These are phyloP conservation scores for Alternaria sp. DNA, from an alignment of 2,329 filamentous ascomycete species.

Conservation along the genomic window DNA sequence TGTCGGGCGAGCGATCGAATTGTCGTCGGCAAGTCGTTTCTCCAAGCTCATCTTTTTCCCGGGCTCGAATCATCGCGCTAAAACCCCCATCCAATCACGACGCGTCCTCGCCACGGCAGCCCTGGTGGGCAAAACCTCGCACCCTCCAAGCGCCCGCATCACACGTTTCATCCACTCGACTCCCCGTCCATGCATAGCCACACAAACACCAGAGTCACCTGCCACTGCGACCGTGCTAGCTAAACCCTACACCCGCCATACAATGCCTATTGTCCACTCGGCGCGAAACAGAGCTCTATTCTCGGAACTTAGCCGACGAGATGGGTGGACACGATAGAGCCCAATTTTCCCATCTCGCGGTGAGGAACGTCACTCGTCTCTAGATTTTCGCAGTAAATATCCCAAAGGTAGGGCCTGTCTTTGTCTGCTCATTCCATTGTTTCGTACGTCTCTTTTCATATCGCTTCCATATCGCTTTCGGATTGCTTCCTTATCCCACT, in stretches of 20 bases:
- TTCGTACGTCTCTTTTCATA: slow-evolving; percentile 8
- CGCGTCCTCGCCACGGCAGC: slow-evolving; percentile 22
- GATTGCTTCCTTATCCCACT: background rate
- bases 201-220: slow-evolving; percentile 35
- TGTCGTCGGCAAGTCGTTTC: slow-evolving; percentile 23
- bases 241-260: slow-evolving; percentile 21
- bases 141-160: slow-evolving; percentile 42
- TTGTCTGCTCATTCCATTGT: slow-evolving; percentile 15
- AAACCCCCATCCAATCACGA: slow-evolving; percentile 41
- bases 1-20: slow-evolving; percentile 21
- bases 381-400: slow-evolving; percentile 30
- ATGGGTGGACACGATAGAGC: slow-evolving; percentile 23
- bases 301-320: slow-evolving; percentile 32
- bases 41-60: slow-evolving; percentile 34
- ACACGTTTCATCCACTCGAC: slow-evolving; percentile 40
- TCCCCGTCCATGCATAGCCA: slow-evolving; percentile 39
- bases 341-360: slow-evolving; percentile 11
- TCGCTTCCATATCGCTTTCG: background rate
- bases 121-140: slow-evolving; percentile 15
- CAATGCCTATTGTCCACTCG: slow-evolving; percentile 43
- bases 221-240: slow-evolving; percentile 36
- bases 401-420: slow-evolving; percentile 18
- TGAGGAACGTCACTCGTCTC: slow-evolving; percentile 23
- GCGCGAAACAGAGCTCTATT: slow-evolving; percentile 42
- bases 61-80: slow-evolving; percentile 26